These are phyloP conservation scores for Phytophthora sojae DNA, from an alignment of 352 stramenopile genomes.

Conservation along the genomic window DNA sequence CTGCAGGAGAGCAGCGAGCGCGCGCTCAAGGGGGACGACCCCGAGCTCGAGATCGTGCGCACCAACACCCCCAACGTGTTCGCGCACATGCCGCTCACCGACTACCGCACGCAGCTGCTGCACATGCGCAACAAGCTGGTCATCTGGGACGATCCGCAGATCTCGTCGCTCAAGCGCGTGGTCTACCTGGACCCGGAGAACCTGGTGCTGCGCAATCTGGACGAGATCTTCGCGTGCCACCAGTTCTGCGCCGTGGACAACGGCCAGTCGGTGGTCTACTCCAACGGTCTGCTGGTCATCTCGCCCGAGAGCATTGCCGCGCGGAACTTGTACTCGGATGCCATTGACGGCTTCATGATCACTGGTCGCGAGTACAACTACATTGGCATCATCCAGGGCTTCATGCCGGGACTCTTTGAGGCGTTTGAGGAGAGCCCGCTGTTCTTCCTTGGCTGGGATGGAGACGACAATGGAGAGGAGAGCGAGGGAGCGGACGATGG, in stretches of 20 bases:
- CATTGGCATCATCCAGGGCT: constrained; percentile 83
- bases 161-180: constrained; percentile 70
- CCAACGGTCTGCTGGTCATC: constrained; percentile 84
- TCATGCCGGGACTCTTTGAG: constrained; percentile 82
- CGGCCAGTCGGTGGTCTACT: constrained; percentile 82
- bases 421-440: constrained; percentile 83
- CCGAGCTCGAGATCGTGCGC: constrained; percentile 69
- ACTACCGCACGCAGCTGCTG: constrained; percentile 74
- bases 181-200: constrained; percentile 87
- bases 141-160: constrained; percentile 79
- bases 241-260: constrained; percentile 88
- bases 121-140: constrained; percentile 88
- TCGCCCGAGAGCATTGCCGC: constrained; percentile 71
- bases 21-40: constrained; percentile 63
- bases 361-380: constrained; percentile 85
- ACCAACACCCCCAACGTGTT: constrained; percentile 79
- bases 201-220: constrained; percentile 77
- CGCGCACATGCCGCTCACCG: constrained; percentile 58
- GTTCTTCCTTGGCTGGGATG: constrained; percentile 66
- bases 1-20: constrained; percentile 45
- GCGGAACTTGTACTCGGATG: constrained; percentile 82
- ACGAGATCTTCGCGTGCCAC: constrained; percentile 84
- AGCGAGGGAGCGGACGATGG: constrained; percentile 42
- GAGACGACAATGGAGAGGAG: constrained; percentile 42
- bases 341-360: constrained; percentile 88